Conservation (phyloP, 371 early-diverging fungal species). For the Rhizopus delemar region DNA sequence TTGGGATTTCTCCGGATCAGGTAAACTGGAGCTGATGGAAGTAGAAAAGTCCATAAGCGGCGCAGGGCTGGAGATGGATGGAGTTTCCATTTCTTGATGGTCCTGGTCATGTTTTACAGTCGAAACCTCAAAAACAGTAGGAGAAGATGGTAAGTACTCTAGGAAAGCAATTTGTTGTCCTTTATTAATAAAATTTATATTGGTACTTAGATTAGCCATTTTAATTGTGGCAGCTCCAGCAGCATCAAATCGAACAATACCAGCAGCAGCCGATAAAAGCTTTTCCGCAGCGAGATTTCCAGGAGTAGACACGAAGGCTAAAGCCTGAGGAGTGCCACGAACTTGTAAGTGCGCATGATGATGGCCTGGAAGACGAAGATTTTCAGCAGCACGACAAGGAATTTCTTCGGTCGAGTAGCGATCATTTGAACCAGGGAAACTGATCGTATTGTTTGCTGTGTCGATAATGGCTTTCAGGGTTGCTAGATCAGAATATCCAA, state of each 20-base stretch:
- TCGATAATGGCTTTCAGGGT: slow-evolving; percentile 7
- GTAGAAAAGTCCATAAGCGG: not conserved
- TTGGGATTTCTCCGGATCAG: not conserved
- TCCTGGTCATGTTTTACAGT: no score
- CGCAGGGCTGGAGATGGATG: not conserved
- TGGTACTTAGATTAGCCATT: slow-evolving; percentile 1
- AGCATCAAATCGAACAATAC: slow-evolving; percentile 5
- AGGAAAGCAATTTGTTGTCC: slow-evolving; percentile 5
- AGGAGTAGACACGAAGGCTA: slow-evolving; percentile 4
- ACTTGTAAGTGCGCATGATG: slow-evolving; percentile 11
- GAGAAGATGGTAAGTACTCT: slow-evolving; percentile 6
- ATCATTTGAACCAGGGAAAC: not conserved
- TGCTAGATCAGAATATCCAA: slow-evolving; percentile 9
- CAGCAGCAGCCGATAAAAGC: slow-evolving; percentile 11
- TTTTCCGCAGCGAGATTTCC: not conserved
- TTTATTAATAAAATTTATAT: slow-evolving; percentile 10
- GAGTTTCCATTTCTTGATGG: not conserved
- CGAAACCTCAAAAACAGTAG: not conserved
- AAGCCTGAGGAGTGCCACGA: slow-evolving; percentile 4
- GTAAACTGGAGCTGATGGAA: not conserved
- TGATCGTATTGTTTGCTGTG: slow-evolving; percentile 6
- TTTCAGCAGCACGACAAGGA: not conserved
- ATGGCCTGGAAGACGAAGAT: slow-evolving; percentile 6
- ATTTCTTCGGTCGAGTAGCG: no score
- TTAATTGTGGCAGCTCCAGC: slow-evolving; percentile 1